Conservation (phyloP, 805 yeast genomes). For the Hanseniaspora taiwanica region DNA sequence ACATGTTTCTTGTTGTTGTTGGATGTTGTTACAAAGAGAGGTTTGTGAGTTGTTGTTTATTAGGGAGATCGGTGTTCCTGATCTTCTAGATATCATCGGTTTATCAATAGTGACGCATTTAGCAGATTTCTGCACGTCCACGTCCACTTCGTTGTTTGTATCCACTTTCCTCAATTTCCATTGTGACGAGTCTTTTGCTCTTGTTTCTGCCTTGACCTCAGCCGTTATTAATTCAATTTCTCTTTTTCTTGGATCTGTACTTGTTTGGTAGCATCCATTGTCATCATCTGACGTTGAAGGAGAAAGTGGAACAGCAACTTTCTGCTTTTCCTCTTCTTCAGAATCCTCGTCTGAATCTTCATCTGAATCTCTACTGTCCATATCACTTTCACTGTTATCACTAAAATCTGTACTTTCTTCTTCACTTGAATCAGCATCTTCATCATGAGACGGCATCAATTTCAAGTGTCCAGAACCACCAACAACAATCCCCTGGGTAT, state of each 20-base stretch:
- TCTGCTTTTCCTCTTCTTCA: too few species aligned
- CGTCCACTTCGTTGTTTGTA: constrained; percentile 28
- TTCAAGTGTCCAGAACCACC: constrained; percentile 65
- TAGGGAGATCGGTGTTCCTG: constrained; percentile 17
- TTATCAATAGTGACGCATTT: constrained; percentile 29
- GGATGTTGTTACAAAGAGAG: neutral
- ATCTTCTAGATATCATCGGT: constrained; percentile 29
- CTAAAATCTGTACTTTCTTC: constrained; percentile 12
- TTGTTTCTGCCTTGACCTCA: constrained; percentile 26
- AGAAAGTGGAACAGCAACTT: too few species aligned
- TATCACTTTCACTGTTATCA: too few species aligned
- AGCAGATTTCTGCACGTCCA: constrained; percentile 21
- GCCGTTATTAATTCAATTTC: constrained; percentile 24
- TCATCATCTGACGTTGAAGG: constrained; percentile 8
- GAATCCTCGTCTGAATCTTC: too few species aligned
- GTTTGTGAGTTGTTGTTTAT: constrained; percentile 8
- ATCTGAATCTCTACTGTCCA: too few species aligned
- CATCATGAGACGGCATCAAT: constrained; percentile 16
- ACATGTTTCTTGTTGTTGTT: neutral
- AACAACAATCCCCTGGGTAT: constrained; percentile 60
- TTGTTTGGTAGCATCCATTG: constrained; percentile 18
- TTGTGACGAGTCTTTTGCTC: constrained; percentile 22
- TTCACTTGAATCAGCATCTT: constrained; percentile 7
- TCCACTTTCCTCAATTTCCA: constrained; percentile 17
- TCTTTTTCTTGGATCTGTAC: constrained; percentile 13